Evolutionary conservation across 495 filamentous ascomycete genomes (phyloP).

Genomic region (Durotheca rogersii): DNA sequence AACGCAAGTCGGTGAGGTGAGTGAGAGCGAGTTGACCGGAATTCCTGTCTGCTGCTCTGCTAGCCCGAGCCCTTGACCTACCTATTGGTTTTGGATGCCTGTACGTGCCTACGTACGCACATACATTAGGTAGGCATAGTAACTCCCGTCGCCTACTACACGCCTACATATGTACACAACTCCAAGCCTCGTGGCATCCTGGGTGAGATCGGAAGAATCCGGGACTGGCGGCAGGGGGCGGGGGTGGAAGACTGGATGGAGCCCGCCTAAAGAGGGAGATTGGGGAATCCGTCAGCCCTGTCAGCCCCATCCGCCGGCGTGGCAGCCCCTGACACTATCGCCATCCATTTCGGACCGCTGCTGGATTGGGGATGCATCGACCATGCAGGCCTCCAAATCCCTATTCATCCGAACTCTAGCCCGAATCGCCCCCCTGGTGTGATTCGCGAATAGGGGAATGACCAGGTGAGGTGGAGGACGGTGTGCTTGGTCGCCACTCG

Average conservation of each 20-base stretch:
- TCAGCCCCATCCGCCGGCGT: constrained; percentile 25
- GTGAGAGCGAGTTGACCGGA: no score
- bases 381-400: no score
- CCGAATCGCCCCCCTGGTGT: no score
- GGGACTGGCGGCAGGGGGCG: constrained; percentile 15
- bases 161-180: no score
- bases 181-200: constrained; percentile 28
- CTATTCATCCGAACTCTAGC: no score
- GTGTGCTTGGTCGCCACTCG: constrained; percentile 11
- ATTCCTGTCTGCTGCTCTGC: no score
- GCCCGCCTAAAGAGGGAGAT: constrained; percentile 11
- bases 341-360: constrained; percentile 25
- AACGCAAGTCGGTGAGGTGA: no score
- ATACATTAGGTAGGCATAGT: constrained; percentile 8
- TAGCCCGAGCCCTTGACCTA: no score
- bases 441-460: background rate
- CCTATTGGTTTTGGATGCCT: no score
- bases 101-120: no score
- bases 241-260: constrained; percentile 12
- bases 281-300: constrained; percentile 29
- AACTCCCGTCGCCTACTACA: background rate
- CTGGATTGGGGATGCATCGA: constrained; percentile 23
- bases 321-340: constrained; percentile 12
- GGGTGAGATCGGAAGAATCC: constrained; percentile 33
- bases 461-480: background rate